These are phyloP conservation scores for Talaromyces trachyspermus DNA, from an alignment of 495 filamentous ascomycete species.

Conservation along the genomic window DNA sequence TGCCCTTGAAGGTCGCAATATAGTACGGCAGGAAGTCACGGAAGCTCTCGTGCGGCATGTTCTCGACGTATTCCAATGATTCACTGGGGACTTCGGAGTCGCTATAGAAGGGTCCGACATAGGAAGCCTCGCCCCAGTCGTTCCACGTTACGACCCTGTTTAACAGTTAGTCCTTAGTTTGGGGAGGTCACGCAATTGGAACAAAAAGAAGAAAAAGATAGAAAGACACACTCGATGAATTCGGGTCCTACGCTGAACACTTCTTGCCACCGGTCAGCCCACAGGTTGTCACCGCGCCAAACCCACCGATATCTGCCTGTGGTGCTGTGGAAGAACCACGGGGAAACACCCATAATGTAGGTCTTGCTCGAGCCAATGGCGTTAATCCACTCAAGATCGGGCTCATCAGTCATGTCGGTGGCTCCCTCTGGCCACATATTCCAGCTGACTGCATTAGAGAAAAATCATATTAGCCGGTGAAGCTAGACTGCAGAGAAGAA, in stretches of 20 bases:
- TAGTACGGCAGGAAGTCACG: slow-evolving; percentile 52
- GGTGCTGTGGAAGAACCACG: slow-evolving; percentile 56
- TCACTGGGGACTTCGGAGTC: slow-evolving; percentile 41
- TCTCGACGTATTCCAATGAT: slow-evolving; percentile 40
- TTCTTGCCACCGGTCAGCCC: slow-evolving; percentile 69
- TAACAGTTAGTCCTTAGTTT: background rate
- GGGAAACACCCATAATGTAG: slow-evolving; percentile 75
- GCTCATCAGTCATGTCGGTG: slow-evolving; percentile 41
- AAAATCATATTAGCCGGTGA: no score
- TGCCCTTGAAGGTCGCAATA: slow-evolving; percentile 47
- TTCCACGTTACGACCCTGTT: slow-evolving; percentile 56
- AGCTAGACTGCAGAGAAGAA: no score
- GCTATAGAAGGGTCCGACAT: slow-evolving; percentile 53
- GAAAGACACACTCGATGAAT: slow-evolving; percentile 50
- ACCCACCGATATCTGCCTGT: slow-evolving; percentile 54
- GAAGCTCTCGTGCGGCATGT: slow-evolving; percentile 49
- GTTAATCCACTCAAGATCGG: slow-evolving; percentile 49
- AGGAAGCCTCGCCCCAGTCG: slow-evolving; percentile 69
- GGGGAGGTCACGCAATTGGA: no score
- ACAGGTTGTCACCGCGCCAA: slow-evolving; percentile 61
- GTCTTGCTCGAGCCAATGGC: slow-evolving; percentile 44
- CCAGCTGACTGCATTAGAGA: slow-evolving; percentile 62
- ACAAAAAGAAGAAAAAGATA: no score
- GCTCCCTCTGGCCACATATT: slow-evolving; percentile 64
- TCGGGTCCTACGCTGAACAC: slow-evolving; percentile 55